Base-by-base conservation (phyloP, 2,329 filamentous ascomycete species). In the Xylaria sp. region DNA sequence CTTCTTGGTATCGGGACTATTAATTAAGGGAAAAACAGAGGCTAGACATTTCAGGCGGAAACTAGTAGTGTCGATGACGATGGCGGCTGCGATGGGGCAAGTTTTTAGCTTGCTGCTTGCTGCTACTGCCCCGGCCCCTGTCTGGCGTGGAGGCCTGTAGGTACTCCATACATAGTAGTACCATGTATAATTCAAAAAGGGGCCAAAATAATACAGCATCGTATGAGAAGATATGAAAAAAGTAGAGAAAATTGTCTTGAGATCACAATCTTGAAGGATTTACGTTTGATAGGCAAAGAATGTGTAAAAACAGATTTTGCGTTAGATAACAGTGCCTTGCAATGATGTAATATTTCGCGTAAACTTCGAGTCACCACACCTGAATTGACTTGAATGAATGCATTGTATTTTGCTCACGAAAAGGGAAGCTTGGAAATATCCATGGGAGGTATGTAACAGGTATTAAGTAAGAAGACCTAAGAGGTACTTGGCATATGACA, bases 11-110 rank as follows among this genome's bases (percentile, higher is more conserved):
- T 15, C 36, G 36, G 36, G 36, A 39, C 36, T 39, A 39, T 15
- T 15, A 39, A 15, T 39, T 15, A 39, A 15, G 15, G 36, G 13
- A 12, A 39, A 32, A 25, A 63, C 13, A 23, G 55, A 55, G 20
- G 41, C 53, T 60, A 59, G 25, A 45, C n/a, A 50, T 20, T 20
- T 30, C 23, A 67, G 20, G 65, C 20, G 13, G 46, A 41, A 63
- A 43, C 56, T 60, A 64, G 61, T 50, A 50, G 64, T 30, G 65
- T 63, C 25, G 66, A 74, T 72, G 73, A 73, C 70, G 72, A 71
- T 71, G 65, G 72, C 68, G 67, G 71, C 67, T 59, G 41, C 53
- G 25, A 53, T 57, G 62, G 58, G 57, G 43, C 46, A 36, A 13
- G 46, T 48, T 55, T 55, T 55, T 55, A 55, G 63, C 41, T 63